These are phyloP conservation scores for Agarophyton chilense DNA, from an alignment of 23 red algal genomes.

Conservation along the genomic window DNA sequence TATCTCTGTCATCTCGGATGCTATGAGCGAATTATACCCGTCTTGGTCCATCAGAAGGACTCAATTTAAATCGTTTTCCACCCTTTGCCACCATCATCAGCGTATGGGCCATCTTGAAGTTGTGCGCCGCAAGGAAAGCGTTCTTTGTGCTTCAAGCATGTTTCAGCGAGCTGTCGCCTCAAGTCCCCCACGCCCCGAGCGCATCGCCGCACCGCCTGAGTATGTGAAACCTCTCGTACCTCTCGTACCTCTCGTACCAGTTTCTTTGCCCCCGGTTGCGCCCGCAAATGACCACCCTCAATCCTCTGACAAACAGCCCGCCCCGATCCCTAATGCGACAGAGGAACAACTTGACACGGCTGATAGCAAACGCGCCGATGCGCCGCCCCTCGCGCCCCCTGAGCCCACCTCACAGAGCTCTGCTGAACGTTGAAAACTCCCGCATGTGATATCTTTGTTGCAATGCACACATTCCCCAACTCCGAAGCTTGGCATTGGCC, in stretches of 20 bases:
- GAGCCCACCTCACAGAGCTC: conserved; percentile 25
- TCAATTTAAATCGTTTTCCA: not conserved
- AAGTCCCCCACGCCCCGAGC: not conserved
- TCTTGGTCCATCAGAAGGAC: conserved; percentile 35
- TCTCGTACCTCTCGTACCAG: not conserved
- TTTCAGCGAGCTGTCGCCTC: not conserved
- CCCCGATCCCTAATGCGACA: not conserved
- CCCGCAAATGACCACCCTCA: too few species aligned
- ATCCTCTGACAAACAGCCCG: not conserved
- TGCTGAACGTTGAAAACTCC: not conserved
- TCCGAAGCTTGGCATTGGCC: too few species aligned
- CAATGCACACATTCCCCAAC: too few species aligned
- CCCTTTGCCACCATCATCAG: not conserved
- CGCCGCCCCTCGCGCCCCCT: not conserved
- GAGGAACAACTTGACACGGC: not conserved
- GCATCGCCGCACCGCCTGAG: not conserved
- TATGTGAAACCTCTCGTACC: not conserved
- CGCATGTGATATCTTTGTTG: not conserved
- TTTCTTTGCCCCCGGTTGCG: not conserved
- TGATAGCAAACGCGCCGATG: not conserved
- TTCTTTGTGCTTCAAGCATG: not conserved
- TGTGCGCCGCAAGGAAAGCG: conserved; percentile 10
- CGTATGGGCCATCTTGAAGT: not conserved
- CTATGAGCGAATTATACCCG: not conserved
- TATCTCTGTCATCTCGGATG: conserved; percentile 35